Evolutionary conservation across 345 rosid species (phyloP), one percentile per base, ranked within the genome.

Genomic region (Eucalyptus guilfoylei): DNA sequence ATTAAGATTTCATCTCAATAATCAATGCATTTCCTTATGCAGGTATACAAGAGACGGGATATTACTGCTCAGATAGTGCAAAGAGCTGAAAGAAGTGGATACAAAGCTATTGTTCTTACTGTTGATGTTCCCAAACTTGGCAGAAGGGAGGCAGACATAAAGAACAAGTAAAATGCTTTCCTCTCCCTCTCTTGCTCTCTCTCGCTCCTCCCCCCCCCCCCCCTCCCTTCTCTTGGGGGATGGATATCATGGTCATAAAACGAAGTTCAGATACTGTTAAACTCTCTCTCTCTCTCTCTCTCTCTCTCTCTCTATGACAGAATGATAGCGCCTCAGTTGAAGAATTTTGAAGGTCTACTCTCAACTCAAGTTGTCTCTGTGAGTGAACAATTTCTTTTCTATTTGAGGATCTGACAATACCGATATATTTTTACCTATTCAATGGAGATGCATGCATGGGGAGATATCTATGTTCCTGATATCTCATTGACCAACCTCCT

Each of bases 1-100:
- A 37, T 37, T 19, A 72, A 19, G 45, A 19, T 72, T 72, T 72
- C 26, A 72, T 72, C 83, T 72, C 45, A 21, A 9, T 32, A 34
- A 24, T 47, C 47, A 21, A 62, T 26, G 44, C 67, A 37, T 40
- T 85, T 49, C 28, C 42, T 86, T 37, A 34, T 34, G 44, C 87
- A 97, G 99, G 93, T 97, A 54, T 94, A 90, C 91, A 96, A 93
- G 91, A 92, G 90, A 81, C 96, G 96, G 6, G 94, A 95, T 87
- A 52, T 97, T 85, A 47, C 98, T 21, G 94, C 93, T 55, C 92
- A 87, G 80, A 64, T 96, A 17, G 95, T 95, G 86, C 93, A 91
- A 90, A 95, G 98, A 96, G 98, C 98, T 89, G 99, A 96, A 88
- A 95, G 93, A 86, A 94, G 92, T 91, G 98, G 99, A 69, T 96